Evolutionary conservation across 345 rosid species (phyloP).

Genomic region (Acer campestre): DNA sequence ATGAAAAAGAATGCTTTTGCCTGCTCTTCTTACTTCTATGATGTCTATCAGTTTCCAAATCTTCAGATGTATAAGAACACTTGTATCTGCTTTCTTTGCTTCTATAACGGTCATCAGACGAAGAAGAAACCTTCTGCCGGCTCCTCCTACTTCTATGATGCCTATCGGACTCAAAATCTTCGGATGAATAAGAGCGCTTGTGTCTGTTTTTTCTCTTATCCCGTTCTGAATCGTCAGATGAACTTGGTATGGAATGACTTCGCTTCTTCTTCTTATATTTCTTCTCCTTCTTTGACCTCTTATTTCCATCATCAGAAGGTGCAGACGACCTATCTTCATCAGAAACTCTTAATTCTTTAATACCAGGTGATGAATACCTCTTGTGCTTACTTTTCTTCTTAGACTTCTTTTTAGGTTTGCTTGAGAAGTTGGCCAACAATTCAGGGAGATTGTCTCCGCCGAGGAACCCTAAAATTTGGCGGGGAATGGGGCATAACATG

Average conservation of each 20-base stretch:
- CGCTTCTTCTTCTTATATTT: constrained; percentile 41
- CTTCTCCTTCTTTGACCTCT: constrained; percentile 46
- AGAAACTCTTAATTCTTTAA: constrained; percentile 21
- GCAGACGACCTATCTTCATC: constrained; percentile 40
- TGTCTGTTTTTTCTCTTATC: constrained; percentile 38
- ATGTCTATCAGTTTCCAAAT: constrained; percentile 14
- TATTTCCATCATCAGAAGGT: constrained; percentile 38
- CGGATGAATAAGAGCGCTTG: constrained; percentile 33
- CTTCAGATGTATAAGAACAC: constrained; percentile 35
- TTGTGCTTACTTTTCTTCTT: constrained; percentile 46
- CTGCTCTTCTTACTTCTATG: constrained; percentile 15
- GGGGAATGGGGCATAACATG: constrained; percentile 17
- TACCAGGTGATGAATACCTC: constrained; percentile 43
- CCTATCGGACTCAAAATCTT: constrained; percentile 31
- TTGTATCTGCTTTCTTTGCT: constrained; percentile 26
- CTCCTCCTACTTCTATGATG: constrained; percentile 28
- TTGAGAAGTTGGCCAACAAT: constrained; percentile 52
- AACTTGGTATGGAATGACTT: constrained; percentile 37
- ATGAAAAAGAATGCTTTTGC: constrained; percentile 14
- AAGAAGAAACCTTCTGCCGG: constrained; percentile 29
- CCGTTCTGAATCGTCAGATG: constrained; percentile 40
- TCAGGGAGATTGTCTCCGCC: constrained; percentile 59
- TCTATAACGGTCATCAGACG: constrained; percentile 20
- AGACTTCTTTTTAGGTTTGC: constrained; percentile 52
- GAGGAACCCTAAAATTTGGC: constrained; percentile 69